A percentile compares a stretch with the other conserved stretches of the same genome.
Evolutionary conservation across 148 eudicot genomes (phyloP).

Genomic region (Fagopyrum esculentum): DNA sequence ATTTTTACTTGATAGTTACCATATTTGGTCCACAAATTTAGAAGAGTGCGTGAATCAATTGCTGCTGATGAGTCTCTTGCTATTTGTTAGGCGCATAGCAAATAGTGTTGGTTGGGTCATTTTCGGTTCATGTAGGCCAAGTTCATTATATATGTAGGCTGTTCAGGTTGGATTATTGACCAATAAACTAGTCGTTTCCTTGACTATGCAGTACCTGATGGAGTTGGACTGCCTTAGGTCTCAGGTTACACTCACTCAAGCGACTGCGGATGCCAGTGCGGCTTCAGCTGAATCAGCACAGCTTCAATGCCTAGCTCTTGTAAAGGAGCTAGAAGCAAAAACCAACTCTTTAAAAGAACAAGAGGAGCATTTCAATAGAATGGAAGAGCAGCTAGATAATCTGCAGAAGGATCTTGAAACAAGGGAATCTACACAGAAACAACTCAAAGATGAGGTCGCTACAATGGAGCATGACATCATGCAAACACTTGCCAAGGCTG

Average conservation of each 20-base stretch:
- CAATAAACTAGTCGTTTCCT: background rate
- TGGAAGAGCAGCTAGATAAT: slow-evolving; percentile 69
- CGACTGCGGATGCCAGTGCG: slow-evolving; percentile 77
- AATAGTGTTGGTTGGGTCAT: background rate
- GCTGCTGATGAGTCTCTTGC: background rate
- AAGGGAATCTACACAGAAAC: slow-evolving; percentile 74
- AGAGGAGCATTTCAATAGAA: slow-evolving; percentile 59
- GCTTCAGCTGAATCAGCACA: slow-evolving; percentile 83
- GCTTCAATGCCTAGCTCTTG: slow-evolving; percentile 51
- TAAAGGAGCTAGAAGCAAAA: slow-evolving; percentile 64
- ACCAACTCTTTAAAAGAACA: slow-evolving; percentile 68
- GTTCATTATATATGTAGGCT: background rate
- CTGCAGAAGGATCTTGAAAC: slow-evolving; percentile 71
- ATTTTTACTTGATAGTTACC: background rate
- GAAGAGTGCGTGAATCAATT: background rate
- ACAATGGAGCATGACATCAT: slow-evolving; percentile 84
- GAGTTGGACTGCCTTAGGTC: slow-evolving; percentile 67
- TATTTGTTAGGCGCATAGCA: background rate
- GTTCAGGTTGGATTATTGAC: background rate
- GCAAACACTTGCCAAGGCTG: slow-evolving; percentile 62
- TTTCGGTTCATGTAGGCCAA: background rate
- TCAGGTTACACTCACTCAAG: slow-evolving; percentile 64
- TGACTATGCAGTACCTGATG: slow-evolving; percentile 44
- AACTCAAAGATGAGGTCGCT: slow-evolving; percentile 76
- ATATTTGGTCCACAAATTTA: background rate